Evolutionary conservation across 768 basidiomycete genomes (phyloP).

Genomic region (Boletus edulis): DNA sequence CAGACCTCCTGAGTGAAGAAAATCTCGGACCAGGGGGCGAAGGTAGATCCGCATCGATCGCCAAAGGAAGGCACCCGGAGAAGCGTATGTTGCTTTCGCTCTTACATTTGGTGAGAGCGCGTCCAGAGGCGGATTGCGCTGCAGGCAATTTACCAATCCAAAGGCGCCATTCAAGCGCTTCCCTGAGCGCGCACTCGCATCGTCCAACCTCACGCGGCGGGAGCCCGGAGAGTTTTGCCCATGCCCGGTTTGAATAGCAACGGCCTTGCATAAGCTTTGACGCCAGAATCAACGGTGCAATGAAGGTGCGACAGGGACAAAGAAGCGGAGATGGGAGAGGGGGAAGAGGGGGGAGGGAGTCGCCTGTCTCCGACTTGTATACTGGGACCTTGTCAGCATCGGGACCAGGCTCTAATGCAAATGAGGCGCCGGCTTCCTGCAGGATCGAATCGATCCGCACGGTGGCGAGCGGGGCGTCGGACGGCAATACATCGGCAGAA

Average conservation of each 20-base stretch:
- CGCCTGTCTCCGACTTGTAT: constrained; percentile 11
- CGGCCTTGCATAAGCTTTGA: constrained; percentile 93
- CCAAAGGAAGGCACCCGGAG: background rate
- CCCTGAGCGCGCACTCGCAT: constrained; percentile 85
- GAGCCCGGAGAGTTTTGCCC: constrained; percentile 92
- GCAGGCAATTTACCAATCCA: constrained; percentile 78
- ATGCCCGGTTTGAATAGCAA: constrained; percentile 90
- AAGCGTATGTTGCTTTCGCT: constrained; percentile 45
- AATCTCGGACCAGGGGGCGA: constrained; percentile 11
- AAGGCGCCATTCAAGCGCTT: constrained; percentile 85
- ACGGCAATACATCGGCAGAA: constrained; percentile 3
- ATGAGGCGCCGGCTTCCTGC: constrained; percentile 10
- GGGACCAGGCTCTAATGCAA: constrained; percentile 15
- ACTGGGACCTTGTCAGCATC: constrained; percentile 7
- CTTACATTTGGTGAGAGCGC: constrained; percentile 46
- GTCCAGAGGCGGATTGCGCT: constrained; percentile 32
- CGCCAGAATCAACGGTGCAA: constrained; percentile 84
- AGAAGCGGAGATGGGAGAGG: constrained; percentile 70
- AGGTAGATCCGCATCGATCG: constrained; percentile 4
- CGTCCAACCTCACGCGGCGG: constrained; percentile 81
- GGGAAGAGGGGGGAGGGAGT: constrained; percentile 17
- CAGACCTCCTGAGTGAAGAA: constrained; percentile 37
- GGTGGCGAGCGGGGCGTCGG: constrained; percentile 40
- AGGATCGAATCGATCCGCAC: constrained; percentile 38
- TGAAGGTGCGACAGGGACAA: constrained; percentile 85